Evolutionary conservation across 1,284 basidiomycete species (phyloP), one percentile per base, ranked within the genome.

Genomic region (Cryptococcus sp.): DNA sequence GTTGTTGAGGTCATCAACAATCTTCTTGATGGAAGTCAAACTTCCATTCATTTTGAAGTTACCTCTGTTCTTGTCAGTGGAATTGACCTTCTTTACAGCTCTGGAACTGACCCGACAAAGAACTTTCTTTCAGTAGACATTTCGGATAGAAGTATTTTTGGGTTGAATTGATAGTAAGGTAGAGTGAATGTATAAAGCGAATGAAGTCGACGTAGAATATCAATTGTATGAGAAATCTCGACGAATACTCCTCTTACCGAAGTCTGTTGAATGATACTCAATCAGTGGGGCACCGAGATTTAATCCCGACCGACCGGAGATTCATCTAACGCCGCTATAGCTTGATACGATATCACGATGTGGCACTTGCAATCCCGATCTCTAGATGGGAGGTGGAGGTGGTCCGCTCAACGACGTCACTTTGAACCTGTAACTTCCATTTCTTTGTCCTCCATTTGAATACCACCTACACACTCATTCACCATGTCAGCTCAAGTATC

Each of bases 41-140:
- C 85, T 83, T 58, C 80, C 81, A 81, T 97, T 96, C 85, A 94
- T 87, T 81, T 96, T 96, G 84, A 94, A 95, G 84, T 96, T 96
- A 45, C 80, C 91, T 67, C 92, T 93, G 67, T 14, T n/a, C 90
- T 14, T 88, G 70, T 90, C 90, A 50, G 61, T 36, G 55, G 53
- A 37, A 45, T 7, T 14, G 10, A 36, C 13, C 34, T 35, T 42
- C 8, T 35, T 2, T 3, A 35, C 4, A 4, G 5, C 0, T 37
- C 2, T 14, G 54, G 30, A 31, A 46, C 73, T 43, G 44, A 73
- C 73, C 73, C 73, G 50, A 75, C 63, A 55, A 75, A 75, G 71
- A 75, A 75, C 63, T 72, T 66, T 56, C 73, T 58, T 57, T 58
- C 47, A 43, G 58, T 53, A 32, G 62, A 60, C 69, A 71, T 75